Conservation (phyloP, 306 rosid species). For the Vigna nakashimae region DNA sequence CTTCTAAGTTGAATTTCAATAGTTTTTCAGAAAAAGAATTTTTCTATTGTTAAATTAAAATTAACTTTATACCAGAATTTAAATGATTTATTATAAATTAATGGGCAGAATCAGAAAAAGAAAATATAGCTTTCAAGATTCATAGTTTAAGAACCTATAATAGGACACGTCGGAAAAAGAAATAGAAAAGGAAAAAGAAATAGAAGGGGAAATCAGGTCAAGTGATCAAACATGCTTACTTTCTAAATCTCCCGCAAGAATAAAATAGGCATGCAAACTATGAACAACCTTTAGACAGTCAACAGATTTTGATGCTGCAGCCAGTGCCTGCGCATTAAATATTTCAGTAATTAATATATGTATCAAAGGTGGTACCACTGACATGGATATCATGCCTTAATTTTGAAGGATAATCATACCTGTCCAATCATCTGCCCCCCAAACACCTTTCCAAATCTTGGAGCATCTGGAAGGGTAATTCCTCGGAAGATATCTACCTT, state of each 20-base stretch:
- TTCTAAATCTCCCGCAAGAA: conserved; percentile 78
- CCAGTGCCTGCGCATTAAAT: conserved; percentile 76
- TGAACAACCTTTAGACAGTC: conserved; percentile 78
- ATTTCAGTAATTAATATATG: conserved; percentile 41
- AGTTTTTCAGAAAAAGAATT: no score
- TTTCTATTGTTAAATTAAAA: no score
- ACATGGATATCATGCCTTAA: conserved; percentile 31
- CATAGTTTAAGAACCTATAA: conserved; percentile 29
- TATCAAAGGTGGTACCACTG: conserved; percentile 39
- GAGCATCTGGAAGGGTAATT: conserved; percentile 83
- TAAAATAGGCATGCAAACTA: conserved; percentile 88
- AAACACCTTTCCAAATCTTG: conserved; percentile 86
- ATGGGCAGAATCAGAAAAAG: conserved; percentile 1
- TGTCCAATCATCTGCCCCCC: conserved; percentile 97
- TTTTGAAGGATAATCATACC: conserved; percentile 59
- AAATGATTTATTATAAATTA: background rate
- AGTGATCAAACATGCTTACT: conserved; percentile 62
- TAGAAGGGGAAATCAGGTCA: conserved; percentile 19
- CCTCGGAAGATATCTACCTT: conserved; percentile 84
- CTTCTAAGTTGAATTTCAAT: no score
- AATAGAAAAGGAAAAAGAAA: conserved; percentile 17
- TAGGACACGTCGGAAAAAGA: conserved; percentile 23
- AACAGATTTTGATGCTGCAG: conserved; percentile 94
- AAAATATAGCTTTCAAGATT: conserved; percentile 21
- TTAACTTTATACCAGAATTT: no score